These are phyloP conservation scores for Suhomyces bokatorum DNA, from an alignment of 1,139 yeast genomes.

Conservation along the genomic window DNA sequence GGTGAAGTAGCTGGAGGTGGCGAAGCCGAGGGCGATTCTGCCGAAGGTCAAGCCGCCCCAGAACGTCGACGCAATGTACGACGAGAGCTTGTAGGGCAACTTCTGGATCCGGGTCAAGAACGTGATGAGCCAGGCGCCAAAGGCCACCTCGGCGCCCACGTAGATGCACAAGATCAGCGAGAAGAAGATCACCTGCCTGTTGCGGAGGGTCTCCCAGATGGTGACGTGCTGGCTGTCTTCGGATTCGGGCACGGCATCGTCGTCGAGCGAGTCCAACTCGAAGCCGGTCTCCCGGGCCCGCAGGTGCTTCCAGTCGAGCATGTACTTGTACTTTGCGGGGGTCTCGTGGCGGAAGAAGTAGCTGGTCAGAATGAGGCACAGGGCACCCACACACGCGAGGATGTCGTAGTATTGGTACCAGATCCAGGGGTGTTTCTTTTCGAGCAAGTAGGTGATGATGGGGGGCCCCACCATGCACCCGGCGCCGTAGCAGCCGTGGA, in stretches of 20 bases:
- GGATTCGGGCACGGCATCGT: slow-evolving; percentile 22
- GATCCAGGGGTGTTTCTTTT: slow-evolving; percentile 38
- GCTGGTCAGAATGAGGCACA: slow-evolving; percentile 22
- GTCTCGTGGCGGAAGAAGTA: slow-evolving; percentile 54
- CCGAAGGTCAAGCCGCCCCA: slow-evolving; percentile 71
- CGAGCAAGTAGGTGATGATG: slow-evolving; percentile 47
- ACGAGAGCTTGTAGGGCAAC: slow-evolving; percentile 46
- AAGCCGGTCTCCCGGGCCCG: slow-evolving; percentile 10
- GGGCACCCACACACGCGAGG: slow-evolving; percentile 29
- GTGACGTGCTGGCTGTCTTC: slow-evolving; percentile 20
- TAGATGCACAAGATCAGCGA: slow-evolving; percentile 56
- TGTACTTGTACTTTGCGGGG: slow-evolving; percentile 51
- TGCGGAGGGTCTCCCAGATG: slow-evolving; percentile 37
- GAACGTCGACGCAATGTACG: slow-evolving; percentile 61
- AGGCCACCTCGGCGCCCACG: slow-evolving; percentile 68
- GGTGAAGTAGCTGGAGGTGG: slow-evolving; percentile 51
- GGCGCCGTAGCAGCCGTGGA: slow-evolving; percentile 69
- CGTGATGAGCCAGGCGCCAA: slow-evolving; percentile 69
- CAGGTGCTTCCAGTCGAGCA: slow-evolving; percentile 18
- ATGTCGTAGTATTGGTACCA: slow-evolving; percentile 53
- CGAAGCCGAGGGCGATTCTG: slow-evolving; percentile 58
- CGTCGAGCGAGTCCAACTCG: slow-evolving; percentile 17
- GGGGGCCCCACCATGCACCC: slow-evolving; percentile 71
- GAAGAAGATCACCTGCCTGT: slow-evolving; percentile 48
- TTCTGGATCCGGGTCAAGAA: slow-evolving; percentile 53